phyloP scores from a whole-genome alignment of 495 filamentous ascomycete genomes.

The Aspergillus cavernicola region DNA sequence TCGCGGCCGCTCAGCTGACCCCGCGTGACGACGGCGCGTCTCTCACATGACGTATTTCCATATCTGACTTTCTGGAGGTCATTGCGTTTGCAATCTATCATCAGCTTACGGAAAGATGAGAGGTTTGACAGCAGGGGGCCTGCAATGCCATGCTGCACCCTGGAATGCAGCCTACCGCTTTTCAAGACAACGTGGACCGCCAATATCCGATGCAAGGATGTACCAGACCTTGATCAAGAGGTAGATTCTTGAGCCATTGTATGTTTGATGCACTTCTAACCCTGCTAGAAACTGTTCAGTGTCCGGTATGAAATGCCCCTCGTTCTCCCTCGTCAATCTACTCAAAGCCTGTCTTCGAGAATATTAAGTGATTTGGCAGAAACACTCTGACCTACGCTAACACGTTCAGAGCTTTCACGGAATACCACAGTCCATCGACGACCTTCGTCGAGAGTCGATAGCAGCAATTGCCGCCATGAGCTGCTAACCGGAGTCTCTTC shows the following conservation, averaged over 20 bases:
- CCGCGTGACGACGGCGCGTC: background rate
- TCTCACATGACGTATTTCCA: slow-evolving; percentile 16
- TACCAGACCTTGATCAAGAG: slow-evolving; percentile 10
- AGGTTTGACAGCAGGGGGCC: background rate
- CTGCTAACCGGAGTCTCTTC: background rate
- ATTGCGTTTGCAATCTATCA: no score
- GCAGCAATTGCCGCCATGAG: slow-evolving; percentile 2
- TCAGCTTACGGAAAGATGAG: slow-evolving; percentile 12
- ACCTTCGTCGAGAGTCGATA: background rate
- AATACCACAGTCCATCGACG: background rate
- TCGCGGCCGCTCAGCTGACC: slow-evolving; percentile 14
- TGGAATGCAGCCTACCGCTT: slow-evolving; percentile 1
- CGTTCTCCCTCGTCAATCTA: background rate
- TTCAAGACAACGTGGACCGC: background rate
- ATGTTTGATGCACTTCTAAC: background rate
- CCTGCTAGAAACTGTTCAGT: slow-evolving; percentile 7
- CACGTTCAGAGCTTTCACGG: background rate
- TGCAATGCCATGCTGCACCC: slow-evolving; percentile 7
- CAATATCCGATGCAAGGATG: background rate
- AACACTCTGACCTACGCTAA: background rate
- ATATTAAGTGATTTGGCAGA: background rate
- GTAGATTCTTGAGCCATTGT: slow-evolving; percentile 13
- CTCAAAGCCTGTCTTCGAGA: background rate
- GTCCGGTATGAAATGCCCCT: slow-evolving; percentile 8
- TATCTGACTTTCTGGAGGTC: no score